Conservation (phyloP, 2,329 filamentous ascomycete species). For the Leptodontidium sp. region DNA sequence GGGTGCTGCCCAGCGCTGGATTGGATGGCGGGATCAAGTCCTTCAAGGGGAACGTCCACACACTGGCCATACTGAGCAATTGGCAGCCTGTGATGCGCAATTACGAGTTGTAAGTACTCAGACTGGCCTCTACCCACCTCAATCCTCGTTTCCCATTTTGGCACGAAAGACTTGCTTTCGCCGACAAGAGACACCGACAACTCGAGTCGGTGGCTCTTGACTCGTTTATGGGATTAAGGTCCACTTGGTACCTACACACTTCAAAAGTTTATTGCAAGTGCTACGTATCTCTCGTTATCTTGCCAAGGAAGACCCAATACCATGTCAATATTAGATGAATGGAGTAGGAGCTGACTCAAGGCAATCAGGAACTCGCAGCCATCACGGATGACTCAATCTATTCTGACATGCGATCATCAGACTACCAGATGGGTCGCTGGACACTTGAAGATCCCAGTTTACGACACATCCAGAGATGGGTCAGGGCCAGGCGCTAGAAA, state of each 20-base stretch:
- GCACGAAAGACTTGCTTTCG: neutral
- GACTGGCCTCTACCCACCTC: neutral
- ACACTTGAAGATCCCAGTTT: conserved; percentile 68
- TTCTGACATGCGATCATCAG: conserved; percentile 60
- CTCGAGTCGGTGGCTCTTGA: neutral
- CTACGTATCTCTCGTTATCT: too few relatives aligned
- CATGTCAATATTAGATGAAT: neutral
- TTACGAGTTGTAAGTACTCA: conserved; percentile 61
- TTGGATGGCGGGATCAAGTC: conserved; percentile 61
- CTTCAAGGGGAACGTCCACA: conserved; percentile 60
- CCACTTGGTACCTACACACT: neutral
- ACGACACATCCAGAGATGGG: conserved; percentile 65
- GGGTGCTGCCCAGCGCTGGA: conserved; percentile 66
- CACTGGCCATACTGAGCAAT: conserved; percentile 56
- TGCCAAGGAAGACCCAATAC: neutral
- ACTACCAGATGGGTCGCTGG: conserved; percentile 66
- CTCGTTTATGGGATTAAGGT: neutral
- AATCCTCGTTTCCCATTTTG: neutral
- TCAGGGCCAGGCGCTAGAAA: conserved; percentile 51
- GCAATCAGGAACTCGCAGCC: conserved; percentile 60
- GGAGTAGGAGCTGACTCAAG: neutral
- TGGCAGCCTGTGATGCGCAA: conserved; percentile 63
- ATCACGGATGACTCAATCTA: conserved; percentile 69
- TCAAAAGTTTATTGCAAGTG: neutral
- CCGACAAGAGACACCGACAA: neutral